phyloP scores from a whole-genome alignment of 306 rosid genomes.

The Leucaena leucocephala region DNA sequence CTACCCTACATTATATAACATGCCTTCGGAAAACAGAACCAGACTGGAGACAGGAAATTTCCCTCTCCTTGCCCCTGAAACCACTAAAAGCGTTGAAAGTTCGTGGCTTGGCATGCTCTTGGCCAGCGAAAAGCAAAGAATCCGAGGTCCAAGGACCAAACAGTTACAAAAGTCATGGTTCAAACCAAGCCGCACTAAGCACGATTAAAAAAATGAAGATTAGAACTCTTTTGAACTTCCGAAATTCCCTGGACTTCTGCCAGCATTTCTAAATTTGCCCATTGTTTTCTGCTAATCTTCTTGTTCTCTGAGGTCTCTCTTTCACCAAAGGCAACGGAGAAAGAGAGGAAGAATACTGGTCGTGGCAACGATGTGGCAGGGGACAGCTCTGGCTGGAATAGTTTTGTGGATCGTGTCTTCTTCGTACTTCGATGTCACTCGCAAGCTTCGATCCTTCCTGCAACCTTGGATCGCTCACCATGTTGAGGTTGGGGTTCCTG shows the following conservation, averaged over 20 bases:
- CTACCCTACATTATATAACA: too few species aligned
- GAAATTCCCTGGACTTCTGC: not conserved
- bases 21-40: not conserved
- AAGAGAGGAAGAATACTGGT: conserved; percentile 42
- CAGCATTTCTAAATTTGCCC: not conserved
- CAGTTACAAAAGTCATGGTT: not conserved
- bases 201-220: not conserved
- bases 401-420: conserved; percentile 51
- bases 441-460: conserved; percentile 60
- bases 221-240: not conserved
- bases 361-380: conserved; percentile 52
- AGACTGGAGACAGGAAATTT: not conserved
- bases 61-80: not conserved
- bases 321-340: conserved; percentile 22
- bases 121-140: not conserved
- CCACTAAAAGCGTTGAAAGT: conserved; percentile 1
- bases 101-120: not conserved
- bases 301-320: conserved; percentile 40
- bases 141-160: not conserved
- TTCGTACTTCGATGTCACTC: conserved; percentile 56
- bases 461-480: conserved; percentile 62
- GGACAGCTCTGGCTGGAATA: conserved; percentile 47
- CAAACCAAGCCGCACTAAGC: not conserved
- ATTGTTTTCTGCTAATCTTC: conserved; percentile 40
- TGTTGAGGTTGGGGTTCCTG: conserved; percentile 48